Percentiles rank a stretch among this genome's conserved stretches.
Evolutionary conservation across 116 monocot species (phyloP).

Genomic region (Trichopus zeylanicus): DNA sequence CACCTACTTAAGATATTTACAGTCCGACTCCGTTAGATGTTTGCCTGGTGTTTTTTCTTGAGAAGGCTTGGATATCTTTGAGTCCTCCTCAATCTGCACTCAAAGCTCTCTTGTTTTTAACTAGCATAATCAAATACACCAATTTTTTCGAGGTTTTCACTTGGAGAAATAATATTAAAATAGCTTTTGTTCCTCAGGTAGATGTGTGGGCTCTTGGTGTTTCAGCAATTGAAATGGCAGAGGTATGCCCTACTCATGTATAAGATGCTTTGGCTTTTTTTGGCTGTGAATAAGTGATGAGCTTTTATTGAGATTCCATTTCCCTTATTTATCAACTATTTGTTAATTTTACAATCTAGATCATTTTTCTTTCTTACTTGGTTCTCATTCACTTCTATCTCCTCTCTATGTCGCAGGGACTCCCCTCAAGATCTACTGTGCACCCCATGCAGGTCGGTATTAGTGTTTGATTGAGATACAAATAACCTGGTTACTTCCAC

Average conservation of each 20-base stretch:
- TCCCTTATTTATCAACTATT: background rate
- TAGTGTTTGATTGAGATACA: constrained; percentile 7
- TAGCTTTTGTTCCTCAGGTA: constrained; percentile 51
- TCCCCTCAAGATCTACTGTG: constrained; percentile 90
- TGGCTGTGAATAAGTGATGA: background rate
- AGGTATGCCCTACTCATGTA: constrained; percentile 39
- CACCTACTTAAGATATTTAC: too few relatives aligned
- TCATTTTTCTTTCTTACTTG: background rate
- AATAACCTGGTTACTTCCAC: too few relatives aligned
- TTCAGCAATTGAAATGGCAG: constrained; percentile 99
- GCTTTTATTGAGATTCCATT: background rate
- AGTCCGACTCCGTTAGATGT: too few relatives aligned
- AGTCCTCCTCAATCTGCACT: too few relatives aligned
- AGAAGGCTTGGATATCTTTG: too few relatives aligned
- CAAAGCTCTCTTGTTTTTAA: too few relatives aligned
- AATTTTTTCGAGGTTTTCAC: background rate
- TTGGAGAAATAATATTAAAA: background rate
- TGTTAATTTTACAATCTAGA: background rate
- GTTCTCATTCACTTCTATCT: constrained; percentile 7
- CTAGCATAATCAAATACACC: too few relatives aligned
- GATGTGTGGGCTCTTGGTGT: constrained; percentile 99
- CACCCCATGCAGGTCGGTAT: constrained; percentile 97
- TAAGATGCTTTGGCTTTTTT: background rate
- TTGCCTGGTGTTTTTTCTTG: too few relatives aligned
- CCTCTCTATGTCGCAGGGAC: constrained; percentile 48